Base-by-base conservation (phyloP, 805 yeast species). In the Metschnikowia picachoensis region DNA sequence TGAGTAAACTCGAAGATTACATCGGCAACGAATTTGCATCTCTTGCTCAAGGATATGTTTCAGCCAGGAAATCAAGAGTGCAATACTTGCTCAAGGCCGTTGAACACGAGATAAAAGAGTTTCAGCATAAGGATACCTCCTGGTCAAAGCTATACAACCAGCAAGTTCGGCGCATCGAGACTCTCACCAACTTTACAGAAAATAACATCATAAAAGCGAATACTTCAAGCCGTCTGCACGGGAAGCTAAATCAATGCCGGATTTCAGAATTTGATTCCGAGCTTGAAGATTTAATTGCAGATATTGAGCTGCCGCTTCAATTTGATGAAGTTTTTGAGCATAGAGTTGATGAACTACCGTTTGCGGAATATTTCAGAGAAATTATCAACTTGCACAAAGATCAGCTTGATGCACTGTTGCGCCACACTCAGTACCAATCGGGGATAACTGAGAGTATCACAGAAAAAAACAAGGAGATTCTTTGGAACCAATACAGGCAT, bases 401-500 rank as follows among this genome's bases (percentile, higher is more conserved):
- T 9, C 61, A 61, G 12, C 55, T 72, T 27, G 42, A 45, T 17
- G 57, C 64, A 0, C 59, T 64, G 13, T 46, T 49, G 11, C 60
- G 60, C 37, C 71, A 68, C 44, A 64, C 60, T 33, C 48, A 52
- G 15, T 69, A 68, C 45, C 73, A 65, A 48, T 50, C 53, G 1
- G 44, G 53, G 4, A 49, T 71, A 40, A 50, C 63, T 2, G 51
- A 56, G 8, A 44, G 49, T 10, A 52, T 54, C 30, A 44, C 59
- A 8, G 53, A 56, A 17, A 60, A 61, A 8, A 59, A 67, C 35
- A 54, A 61, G 17, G 48, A 48, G 3, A 60, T 66, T 3, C 47
- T 67, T n/a, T 72, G 76, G 76, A 57, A 66, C 35, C 66, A 61
- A 38, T 70, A 61, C 53, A 55, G 59, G 33, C 51, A 48, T 16